Evolutionary conservation across 2,329 filamentous ascomycete species (phyloP), one percentile per base, ranked within the genome.

Genomic region (Trichophyton verrucosum): DNA sequence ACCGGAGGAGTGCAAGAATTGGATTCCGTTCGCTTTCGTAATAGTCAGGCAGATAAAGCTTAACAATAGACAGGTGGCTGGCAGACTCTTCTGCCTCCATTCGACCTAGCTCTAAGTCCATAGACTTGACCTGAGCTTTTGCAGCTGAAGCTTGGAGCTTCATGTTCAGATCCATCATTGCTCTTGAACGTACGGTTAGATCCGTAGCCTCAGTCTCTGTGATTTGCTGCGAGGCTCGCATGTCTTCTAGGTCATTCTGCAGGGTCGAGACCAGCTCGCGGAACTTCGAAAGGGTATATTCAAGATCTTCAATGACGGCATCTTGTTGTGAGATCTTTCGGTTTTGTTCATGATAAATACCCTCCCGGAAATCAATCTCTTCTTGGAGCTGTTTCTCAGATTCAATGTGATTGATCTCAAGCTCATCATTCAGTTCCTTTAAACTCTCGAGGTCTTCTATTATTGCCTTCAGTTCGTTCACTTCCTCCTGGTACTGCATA

Each of bases 81-180:
- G 85, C 81, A 1, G 91, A 89, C 76, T 97, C 90, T 67, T 95
- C 87, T 0, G 91, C 91, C 67, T 95, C 90, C 70, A 97, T 82
- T 61, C 88, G 86, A 59, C 87, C 84, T 61, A 97, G 78, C 72
- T 97, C 91, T 33, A 96, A 80, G 66, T 96, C 91, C 64, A 99
- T 95, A 0, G 91, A 91, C 77, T 96, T 97, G 69, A 89, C 86
- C 72, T 96, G 92, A 2, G 92, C 88, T 77, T 96, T 96, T 46
- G 90, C 83, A 9, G 91, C 91, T 11, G 91, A 95, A 61, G 88
- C 83, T 70, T 96, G 92, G 49, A 99, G 81, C 75, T 95, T 95
- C 81, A 92, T 83, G 73, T 97, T 97, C 53, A 99, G 81, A 69
- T 99, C 92, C 83, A 96, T 88, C 87, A 99, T 95, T 60, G 92